A percentile compares a stretch with the other conserved stretches of the same genome.
These are phyloP conservation scores for Laetiporus sulphureus DNA, from an alignment of 1,284 basidiomycete genomes.

Conservation along the genomic window DNA sequence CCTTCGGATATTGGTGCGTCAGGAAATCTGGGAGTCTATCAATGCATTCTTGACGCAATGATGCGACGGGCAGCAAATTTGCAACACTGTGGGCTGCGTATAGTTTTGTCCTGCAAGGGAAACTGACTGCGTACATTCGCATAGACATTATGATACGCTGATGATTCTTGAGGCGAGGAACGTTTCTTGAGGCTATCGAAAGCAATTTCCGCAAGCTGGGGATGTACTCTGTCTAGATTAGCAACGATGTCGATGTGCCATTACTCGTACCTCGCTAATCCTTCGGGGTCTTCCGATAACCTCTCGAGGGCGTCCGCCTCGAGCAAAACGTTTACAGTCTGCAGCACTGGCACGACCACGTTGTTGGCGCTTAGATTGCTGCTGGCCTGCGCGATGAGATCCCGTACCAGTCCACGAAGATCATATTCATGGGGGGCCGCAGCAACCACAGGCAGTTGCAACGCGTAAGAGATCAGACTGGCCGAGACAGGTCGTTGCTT, in stretches of 20 bases:
- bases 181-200: constrained; percentile 49
- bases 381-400: constrained; percentile 49
- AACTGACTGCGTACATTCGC: constrained; percentile 63
- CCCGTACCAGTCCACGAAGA: constrained; percentile 41
- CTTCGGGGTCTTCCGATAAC: constrained; percentile 37
- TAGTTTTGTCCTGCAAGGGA: background rate
- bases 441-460: constrained; percentile 38
- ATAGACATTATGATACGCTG: constrained; percentile 73
- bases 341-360: constrained; percentile 71
- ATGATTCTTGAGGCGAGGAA: constrained; percentile 67
- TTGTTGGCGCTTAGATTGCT: constrained; percentile 56
- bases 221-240: constrained; percentile 1
- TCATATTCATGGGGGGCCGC: constrained; percentile 31
- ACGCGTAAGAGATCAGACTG: constrained; percentile 54
- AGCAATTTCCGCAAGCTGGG: constrained; percentile 39
- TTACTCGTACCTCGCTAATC: constrained; percentile 47
- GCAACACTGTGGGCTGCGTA: constrained; percentile 39
- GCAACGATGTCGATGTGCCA: no score
- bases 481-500: constrained; percentile 65
- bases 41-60: constrained; percentile 41
- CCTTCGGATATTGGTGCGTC: constrained; percentile 72
- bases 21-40: constrained; percentile 53
- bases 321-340: constrained; percentile 67
- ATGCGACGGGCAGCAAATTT: constrained; percentile 50
- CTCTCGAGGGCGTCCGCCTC: constrained; percentile 52